Conservation (phyloP, 345 rosid genomes). For the Rhodamnia rubescens region DNA sequence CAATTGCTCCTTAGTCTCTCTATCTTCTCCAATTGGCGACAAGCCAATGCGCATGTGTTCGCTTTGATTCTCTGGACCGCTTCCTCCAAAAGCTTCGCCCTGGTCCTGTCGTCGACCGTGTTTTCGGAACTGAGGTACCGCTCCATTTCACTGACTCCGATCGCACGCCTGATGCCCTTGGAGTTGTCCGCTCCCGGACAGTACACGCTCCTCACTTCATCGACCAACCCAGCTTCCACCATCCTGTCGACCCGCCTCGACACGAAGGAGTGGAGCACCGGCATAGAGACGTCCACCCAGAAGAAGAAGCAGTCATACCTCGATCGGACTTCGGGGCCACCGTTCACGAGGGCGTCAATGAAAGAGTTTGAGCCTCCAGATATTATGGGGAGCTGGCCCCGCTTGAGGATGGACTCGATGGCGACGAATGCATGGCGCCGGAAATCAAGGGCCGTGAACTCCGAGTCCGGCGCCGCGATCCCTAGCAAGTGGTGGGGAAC, state of each 20-base stretch:
- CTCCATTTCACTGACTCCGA: constrained; percentile 25
- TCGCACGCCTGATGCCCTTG: constrained; percentile 17
- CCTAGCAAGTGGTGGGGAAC: constrained; percentile 31
- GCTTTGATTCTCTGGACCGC: constrained; percentile 16
- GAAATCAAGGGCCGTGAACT: constrained; percentile 14
- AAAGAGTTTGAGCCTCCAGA: constrained; percentile 25
- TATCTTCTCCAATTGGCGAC: constrained; percentile 15
- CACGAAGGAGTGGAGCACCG: constrained; percentile 9
- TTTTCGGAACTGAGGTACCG: not conserved
- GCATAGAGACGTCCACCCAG: constrained; percentile 20
- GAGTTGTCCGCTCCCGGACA: constrained; percentile 7
- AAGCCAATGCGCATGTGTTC: constrained; percentile 12
- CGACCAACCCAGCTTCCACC: constrained; percentile 15
- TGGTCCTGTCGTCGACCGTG: not conserved
- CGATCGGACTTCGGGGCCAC: not conserved
- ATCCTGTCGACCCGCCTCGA: constrained; percentile 17
- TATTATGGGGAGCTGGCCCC: constrained; percentile 12
- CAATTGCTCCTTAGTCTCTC: not conserved
- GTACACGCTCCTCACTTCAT: constrained; percentile 13
- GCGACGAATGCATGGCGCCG: not conserved
- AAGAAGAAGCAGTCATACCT: constrained; percentile 13
- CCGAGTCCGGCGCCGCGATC: constrained; percentile 5
- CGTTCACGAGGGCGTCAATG: constrained; percentile 12
- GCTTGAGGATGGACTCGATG: constrained; percentile 2
- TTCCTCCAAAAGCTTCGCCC: not conserved